Base-by-base conservation (phyloP, 2,329 filamentous ascomycete species). In the Venturia oleaginea region DNA sequence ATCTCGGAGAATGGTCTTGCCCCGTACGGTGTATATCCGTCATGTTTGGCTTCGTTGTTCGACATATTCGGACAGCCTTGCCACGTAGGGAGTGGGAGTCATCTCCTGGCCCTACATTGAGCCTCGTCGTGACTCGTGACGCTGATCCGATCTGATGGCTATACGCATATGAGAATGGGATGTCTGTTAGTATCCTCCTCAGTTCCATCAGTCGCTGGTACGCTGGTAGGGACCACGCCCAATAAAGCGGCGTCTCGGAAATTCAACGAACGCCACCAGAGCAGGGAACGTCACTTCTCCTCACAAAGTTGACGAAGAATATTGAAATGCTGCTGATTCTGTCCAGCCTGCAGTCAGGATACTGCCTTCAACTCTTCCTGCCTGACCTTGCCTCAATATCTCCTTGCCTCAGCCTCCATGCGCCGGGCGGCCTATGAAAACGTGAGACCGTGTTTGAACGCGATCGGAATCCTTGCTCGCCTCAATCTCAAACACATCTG, bases 401-500 rank as follows among this genome's bases (percentile, higher is more conserved):
- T 57, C 51, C 51, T 34, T 57, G 24, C 51, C 30, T 34, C 19
- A 30, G 24, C 11, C 27, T 57, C 6, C 51, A 57, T 57, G 27
- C 51, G 51, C 30, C 27, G 27, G 27, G 17, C 51, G 15, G 30
- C 51, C 46, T 57, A 34, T 57, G 51, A 57, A 57, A 34, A 51
- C 46, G 46, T 51, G 46, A 51, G 46, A 51, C 10, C 46, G 46
- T 51, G 46, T 51, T 51, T 4, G 46, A 51, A 51, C 46, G 46
- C 46, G 46, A 27, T 51, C 7, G 4, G 8, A 4, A 51, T 51
- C 46, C 46, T 51, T 51, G 46, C 46, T 51, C 22, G 11, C 27
- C 11, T 57, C 51, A 57, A 57, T 57, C 30, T 34, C 51, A 57
- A 57, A 57, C 51, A 57, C 51, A 34, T 10, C 30, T 15, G 51